These are phyloP conservation scores for Dendrostoma leiphaemia DNA, from an alignment of 2,329 filamentous ascomycete genomes.

Conservation along the genomic window DNA sequence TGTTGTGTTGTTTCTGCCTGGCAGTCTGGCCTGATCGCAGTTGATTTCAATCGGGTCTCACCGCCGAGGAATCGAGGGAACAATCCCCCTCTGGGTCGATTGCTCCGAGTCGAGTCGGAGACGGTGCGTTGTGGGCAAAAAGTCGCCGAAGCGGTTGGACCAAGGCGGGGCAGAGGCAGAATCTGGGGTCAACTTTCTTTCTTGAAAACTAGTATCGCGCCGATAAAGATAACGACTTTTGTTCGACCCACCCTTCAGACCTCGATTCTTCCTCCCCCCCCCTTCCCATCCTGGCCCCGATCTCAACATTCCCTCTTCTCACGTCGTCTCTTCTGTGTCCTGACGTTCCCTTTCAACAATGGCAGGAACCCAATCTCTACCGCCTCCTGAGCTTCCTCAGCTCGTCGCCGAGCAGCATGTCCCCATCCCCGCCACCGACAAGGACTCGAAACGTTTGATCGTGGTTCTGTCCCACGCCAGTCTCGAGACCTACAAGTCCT, in stretches of 20 bases:
- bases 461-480: conserved; percentile 97
- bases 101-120: neutral
- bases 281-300: neutral
- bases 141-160: too few relatives aligned
- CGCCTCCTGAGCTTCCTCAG: conserved; percentile 84
- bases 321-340: conserved; percentile 18
- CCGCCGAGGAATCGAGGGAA: neutral
- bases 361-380: conserved; percentile 88
- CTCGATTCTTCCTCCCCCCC: neutral
- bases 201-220: neutral
- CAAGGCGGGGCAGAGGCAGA: neutral
- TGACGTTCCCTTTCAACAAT: conserved; percentile 25
- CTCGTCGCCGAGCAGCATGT: conserved; percentile 90
- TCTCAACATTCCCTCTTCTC: neutral
- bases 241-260: neutral
- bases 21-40: too few relatives aligned
- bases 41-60: neutral
- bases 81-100: neutral
- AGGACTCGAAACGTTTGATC: conserved; percentile 86
- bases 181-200: neutral
- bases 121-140: neutral
- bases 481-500: conserved; percentile 94
- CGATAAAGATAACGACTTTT: neutral
- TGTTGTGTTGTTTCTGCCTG: neutral
- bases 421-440: conserved; percentile 81